Conservation (phyloP, 225 moss, liverwort and hornwort species). For the Marchantia polymorpha region DNA sequence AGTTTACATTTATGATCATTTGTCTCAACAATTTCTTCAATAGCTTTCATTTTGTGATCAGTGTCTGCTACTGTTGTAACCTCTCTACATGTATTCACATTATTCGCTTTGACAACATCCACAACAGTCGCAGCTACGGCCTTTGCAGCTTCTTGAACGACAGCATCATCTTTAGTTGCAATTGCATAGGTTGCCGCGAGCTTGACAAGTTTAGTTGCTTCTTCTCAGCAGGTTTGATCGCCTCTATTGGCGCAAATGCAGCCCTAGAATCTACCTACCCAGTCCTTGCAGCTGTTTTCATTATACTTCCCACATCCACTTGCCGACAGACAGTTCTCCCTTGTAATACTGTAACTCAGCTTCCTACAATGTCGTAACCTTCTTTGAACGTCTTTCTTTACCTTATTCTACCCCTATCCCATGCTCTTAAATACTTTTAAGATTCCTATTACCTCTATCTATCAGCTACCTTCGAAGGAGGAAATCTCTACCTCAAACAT, state of each 20-base stretch:
- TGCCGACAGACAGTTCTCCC: slow-evolving; percentile 46
- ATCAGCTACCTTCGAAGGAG: slow-evolving; percentile 47
- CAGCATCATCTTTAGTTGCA: slow-evolving; percentile 54
- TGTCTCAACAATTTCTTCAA: slow-evolving; percentile 50
- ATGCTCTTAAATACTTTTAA: slow-evolving; percentile 38
- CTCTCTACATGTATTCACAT: slow-evolving; percentile 46
- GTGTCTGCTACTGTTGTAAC: not conserved
- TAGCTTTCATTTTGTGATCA: slow-evolving; percentile 49
- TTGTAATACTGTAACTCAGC: slow-evolving; percentile 56
- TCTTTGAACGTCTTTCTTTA: slow-evolving; percentile 22
- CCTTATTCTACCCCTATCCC: slow-evolving; percentile 33
- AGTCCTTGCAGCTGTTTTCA: slow-evolving; percentile 74
- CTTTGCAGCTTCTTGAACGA: slow-evolving; percentile 78
- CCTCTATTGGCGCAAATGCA: slow-evolving; percentile 85
- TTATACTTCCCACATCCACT: slow-evolving; percentile 67
- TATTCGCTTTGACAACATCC: slow-evolving; percentile 84
- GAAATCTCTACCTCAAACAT: slow-evolving; percentile 43
- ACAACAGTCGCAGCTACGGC: slow-evolving; percentile 94
- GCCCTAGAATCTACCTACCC: slow-evolving; percentile 92
- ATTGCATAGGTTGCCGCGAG: slow-evolving; percentile 66
- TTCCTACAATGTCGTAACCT: slow-evolving; percentile 41
- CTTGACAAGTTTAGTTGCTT: slow-evolving; percentile 89
- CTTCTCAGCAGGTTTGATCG: slow-evolving; percentile 93
- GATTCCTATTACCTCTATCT: slow-evolving; percentile 46
- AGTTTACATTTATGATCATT: slow-evolving; percentile 64